A percentile compares a stretch with the other conserved stretches of the same genome.
Evolutionary conservation across 2,329 filamentous ascomycete species (phyloP).

Genomic region (Paramyrothecium sp.): DNA sequence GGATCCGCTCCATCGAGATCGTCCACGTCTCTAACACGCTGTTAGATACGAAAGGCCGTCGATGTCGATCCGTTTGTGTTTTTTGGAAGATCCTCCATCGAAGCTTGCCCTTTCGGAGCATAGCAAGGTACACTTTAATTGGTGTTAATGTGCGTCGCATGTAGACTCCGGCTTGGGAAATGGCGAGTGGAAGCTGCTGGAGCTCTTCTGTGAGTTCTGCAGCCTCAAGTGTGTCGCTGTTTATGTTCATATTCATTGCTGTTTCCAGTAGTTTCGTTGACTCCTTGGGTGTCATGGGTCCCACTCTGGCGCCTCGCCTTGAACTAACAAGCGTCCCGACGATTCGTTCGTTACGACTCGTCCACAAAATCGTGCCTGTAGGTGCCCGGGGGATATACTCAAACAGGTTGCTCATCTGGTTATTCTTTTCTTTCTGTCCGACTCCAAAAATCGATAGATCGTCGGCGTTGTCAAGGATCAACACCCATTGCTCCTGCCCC

Average conservation of each 20-base stretch:
- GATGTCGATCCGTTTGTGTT: constrained; percentile 19
- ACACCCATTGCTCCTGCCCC: constrained; percentile 18
- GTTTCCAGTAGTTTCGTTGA: constrained; percentile 15
- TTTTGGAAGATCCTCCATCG: constrained; percentile 28
- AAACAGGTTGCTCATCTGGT: constrained; percentile 4
- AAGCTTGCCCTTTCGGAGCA: constrained; percentile 15
- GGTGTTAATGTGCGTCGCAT: constrained; percentile 22
- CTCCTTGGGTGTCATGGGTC: constrained; percentile 17
- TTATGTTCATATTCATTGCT: not conserved
- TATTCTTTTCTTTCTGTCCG: not conserved
- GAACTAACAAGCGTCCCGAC: constrained; percentile 19
- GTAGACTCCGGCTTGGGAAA: constrained; percentile 29
- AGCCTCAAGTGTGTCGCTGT: constrained; percentile 3
- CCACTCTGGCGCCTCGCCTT: constrained; percentile 17
- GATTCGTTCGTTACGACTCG: constrained; percentile 26
- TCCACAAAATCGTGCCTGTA: constrained; percentile 28
- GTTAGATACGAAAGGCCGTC: constrained; percentile 22
- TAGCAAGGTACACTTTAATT: constrained; percentile 20
- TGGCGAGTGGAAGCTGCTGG: constrained; percentile 25
- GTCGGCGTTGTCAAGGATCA: constrained; percentile 33
- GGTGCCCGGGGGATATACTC: constrained; percentile 21
- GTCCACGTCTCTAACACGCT: constrained; percentile 31
- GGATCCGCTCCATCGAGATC: constrained; percentile 29
- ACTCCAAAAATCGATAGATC: constrained; percentile 25
- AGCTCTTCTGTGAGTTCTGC: constrained; percentile 17